phyloP scores from a whole-genome alignment of 2,329 filamentous ascomycete species.

The Arthrinium phaeospermum region DNA sequence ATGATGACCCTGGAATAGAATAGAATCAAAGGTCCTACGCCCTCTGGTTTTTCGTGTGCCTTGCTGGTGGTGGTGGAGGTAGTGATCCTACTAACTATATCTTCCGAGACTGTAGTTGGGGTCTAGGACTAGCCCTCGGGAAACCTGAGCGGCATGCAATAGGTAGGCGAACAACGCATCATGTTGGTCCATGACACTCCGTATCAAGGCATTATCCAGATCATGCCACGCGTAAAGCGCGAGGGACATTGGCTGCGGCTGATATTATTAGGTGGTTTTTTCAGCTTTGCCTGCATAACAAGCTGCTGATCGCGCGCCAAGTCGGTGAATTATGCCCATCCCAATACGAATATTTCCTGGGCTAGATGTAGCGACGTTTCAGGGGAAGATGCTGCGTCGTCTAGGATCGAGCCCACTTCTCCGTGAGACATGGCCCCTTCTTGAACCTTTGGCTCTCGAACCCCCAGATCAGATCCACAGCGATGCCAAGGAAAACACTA shows the following conservation, averaged over 20 bases:
- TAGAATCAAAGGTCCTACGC: background rate
- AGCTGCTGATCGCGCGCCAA: background rate
- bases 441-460: background rate
- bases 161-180: background rate
- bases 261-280: background rate
- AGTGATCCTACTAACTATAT: background rate
- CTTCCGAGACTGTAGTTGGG: background rate
- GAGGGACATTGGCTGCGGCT: background rate
- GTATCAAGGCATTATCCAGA: background rate
- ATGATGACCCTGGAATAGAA: background rate
- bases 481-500: background rate
- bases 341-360: background rate
- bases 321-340: conserved; percentile 3
- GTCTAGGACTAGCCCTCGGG: background rate
- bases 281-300: background rate
- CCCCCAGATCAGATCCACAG: background rate
- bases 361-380: conserved; percentile 10
- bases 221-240: background rate
- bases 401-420: background rate
- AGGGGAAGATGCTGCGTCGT: background rate
- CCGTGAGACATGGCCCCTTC: background rate
- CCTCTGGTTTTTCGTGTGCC: background rate
- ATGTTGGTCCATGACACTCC: background rate
- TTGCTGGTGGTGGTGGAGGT: too few species aligned
- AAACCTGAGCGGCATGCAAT: background rate